Conservation (phyloP, 495 filamentous ascomycete genomes). For the Collariella sp. region DNA sequence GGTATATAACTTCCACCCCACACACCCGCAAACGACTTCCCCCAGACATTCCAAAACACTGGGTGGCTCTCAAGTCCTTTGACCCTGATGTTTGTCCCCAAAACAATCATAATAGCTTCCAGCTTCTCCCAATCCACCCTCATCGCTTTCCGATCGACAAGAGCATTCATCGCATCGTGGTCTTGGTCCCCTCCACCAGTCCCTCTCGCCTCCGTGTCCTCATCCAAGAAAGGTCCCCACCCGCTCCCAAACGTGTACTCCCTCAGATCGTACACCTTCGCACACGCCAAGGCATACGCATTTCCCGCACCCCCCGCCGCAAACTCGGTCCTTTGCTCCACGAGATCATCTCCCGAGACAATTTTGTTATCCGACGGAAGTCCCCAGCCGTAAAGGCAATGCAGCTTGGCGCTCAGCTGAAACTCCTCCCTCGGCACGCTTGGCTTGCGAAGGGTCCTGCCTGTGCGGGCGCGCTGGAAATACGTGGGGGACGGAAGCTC, state of each 20-base stretch:
- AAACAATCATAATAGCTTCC: slow-evolving; percentile 54
- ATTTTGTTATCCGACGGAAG: slow-evolving; percentile 18
- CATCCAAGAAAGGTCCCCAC: slow-evolving; percentile 56
- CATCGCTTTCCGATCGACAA: too few species aligned
- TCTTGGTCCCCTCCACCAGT: background rate
- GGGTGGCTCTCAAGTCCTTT: slow-evolving; percentile 36
- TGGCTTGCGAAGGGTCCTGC: too few species aligned
- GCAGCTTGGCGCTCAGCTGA: slow-evolving; percentile 54
- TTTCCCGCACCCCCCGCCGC: background rate
- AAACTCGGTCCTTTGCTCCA: too few species aligned
- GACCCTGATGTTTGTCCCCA: slow-evolving; percentile 45
- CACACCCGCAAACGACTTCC: slow-evolving; percentile 44
- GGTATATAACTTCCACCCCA: slow-evolving; percentile 40
- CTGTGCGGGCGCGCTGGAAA: too few species aligned
- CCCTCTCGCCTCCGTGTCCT: slow-evolving; percentile 30
- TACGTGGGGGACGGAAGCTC: too few species aligned
- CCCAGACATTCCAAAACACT: slow-evolving; percentile 42
- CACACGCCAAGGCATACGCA: slow-evolving; percentile 46
- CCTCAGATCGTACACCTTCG: slow-evolving; percentile 56
- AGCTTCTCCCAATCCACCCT: slow-evolving; percentile 63
- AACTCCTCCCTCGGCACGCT: slow-evolving; percentile 16
- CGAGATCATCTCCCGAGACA: slow-evolving; percentile 1
- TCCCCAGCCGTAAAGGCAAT: slow-evolving; percentile 47
- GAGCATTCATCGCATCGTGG: too few species aligned
- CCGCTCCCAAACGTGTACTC: slow-evolving; percentile 45